phyloP scores from a whole-genome alignment of 306 rosid species.

The Oxytropis ochrocephala region DNA sequence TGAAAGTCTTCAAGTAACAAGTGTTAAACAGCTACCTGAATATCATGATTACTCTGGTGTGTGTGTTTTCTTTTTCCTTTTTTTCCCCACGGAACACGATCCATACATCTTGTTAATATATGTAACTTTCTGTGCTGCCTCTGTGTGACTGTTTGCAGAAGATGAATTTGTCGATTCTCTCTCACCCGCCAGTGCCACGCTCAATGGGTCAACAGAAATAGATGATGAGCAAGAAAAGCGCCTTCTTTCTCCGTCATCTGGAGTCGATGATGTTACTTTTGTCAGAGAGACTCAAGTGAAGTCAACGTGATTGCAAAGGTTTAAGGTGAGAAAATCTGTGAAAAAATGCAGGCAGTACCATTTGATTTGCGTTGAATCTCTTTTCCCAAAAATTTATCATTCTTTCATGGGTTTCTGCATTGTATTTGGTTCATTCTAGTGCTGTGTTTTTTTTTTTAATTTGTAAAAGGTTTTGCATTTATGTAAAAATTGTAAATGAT shows the following conservation, averaged over 20 bases:
- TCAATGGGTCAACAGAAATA: constrained; percentile 37
- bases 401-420: constrained; percentile 12
- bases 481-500: constrained; percentile 25
- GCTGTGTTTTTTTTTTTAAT: background rate
- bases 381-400: background rate
- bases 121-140: constrained; percentile 2
- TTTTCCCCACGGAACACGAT: background rate
- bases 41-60: constrained; percentile 67
- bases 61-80: constrained; percentile 7
- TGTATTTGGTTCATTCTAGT: constrained; percentile 15
- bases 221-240: constrained; percentile 60
- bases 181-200: constrained; percentile 44
- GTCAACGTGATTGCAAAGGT: background rate
- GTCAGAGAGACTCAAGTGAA: constrained; percentile 43
- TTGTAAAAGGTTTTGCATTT: background rate
- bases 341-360: constrained; percentile 8
- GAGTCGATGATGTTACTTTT: constrained; percentile 45
- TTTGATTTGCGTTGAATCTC: constrained; percentile 22
- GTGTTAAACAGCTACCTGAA: constrained; percentile 79
- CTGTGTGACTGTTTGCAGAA: constrained; percentile 37
- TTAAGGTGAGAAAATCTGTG: constrained; percentile 12
- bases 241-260: constrained; percentile 45
- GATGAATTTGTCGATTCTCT: constrained; percentile 55
- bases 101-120: constrained; percentile 12
- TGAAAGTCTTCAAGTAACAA: constrained; percentile 78